These are phyloP conservation scores for Kwoniella shandongensis DNA, from an alignment of 768 basidiomycete species.

Conservation along the genomic window DNA sequence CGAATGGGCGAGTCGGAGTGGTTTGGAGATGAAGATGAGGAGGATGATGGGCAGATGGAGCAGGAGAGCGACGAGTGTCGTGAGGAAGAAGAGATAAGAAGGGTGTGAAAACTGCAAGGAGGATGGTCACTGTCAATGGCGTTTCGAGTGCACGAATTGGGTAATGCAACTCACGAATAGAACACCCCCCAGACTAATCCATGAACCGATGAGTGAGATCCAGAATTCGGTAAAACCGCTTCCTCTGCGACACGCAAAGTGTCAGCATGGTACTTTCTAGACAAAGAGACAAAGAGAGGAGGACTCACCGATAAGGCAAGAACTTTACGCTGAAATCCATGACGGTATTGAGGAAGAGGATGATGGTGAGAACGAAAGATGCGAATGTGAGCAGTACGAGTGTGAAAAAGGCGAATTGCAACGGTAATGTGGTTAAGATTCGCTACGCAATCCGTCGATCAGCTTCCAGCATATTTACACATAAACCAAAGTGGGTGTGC, in stretches of 20 bases:
- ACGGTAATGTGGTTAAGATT: conserved; percentile 47
- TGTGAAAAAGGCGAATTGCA: conserved; percentile 39
- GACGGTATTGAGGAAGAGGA: conserved; percentile 45
- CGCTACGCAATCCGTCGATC: conserved; percentile 27
- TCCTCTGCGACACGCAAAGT: conserved; percentile 28
- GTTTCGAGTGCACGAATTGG: not conserved
- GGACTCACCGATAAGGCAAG: conserved; percentile 36
- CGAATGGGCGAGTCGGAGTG: conserved; percentile 33
- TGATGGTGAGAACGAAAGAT: conserved; percentile 35
- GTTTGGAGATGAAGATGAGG: conserved; percentile 39
- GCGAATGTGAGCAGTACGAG: conserved; percentile 39
- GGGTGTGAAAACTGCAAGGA: conserved; percentile 48
- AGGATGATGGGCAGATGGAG: conserved; percentile 46
- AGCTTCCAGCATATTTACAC: not conserved
- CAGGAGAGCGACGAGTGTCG: conserved; percentile 44
- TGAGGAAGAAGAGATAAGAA: conserved; percentile 50
- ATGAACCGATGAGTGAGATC: conserved; percentile 47
- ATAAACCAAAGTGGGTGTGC: not conserved
- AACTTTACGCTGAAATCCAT: conserved; percentile 32
- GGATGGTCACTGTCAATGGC: not conserved
- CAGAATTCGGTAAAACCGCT: conserved; percentile 51
- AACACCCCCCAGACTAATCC: conserved; percentile 48
- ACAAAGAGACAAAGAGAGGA: not conserved
- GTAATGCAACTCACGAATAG: conserved; percentile 37
- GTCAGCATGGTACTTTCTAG: not conserved